A percentile compares a stretch with the other conserved stretches of the same genome.
Conservation (phyloP, 495 filamentous ascomycete genomes). For the Daldinia bambusicola region DNA sequence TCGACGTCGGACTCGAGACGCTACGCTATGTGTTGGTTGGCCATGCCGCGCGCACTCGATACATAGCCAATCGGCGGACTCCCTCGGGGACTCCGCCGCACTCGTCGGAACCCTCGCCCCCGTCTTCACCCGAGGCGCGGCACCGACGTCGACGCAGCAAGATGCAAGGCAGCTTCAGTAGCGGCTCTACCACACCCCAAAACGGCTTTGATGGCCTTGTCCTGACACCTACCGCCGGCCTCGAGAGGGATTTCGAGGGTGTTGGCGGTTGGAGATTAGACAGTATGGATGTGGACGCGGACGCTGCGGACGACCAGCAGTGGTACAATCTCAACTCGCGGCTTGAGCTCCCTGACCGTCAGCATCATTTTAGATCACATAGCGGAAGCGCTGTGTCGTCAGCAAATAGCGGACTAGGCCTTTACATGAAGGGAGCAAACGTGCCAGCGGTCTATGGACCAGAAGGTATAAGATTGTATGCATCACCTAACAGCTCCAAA, state of each 20-base stretch:
- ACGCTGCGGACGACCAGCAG: slow-evolving; percentile 66
- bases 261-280: slow-evolving; percentile 78
- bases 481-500: slow-evolving; percentile 51
- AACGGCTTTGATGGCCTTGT: slow-evolving; percentile 48
- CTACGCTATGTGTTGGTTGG: slow-evolving; percentile 44
- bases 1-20: slow-evolving; percentile 69
- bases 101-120: slow-evolving; percentile 19
- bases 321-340: slow-evolving; percentile 82
- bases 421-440: slow-evolving; percentile 43
- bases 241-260: slow-evolving; percentile 83
- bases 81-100: slow-evolving; percentile 11
- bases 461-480: slow-evolving; percentile 34
- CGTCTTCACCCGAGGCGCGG: slow-evolving; percentile 40
- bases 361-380: slow-evolving; percentile 52
- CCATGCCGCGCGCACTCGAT: slow-evolving; percentile 38
- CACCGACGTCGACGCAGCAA: slow-evolving; percentile 50
- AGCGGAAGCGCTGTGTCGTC: slow-evolving; percentile 46
- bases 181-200: slow-evolving; percentile 50
- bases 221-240: slow-evolving; percentile 54
- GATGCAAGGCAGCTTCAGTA: slow-evolving; percentile 50
- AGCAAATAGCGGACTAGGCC: slow-evolving; percentile 39
- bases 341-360: slow-evolving; percentile 68
- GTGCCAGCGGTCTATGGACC: slow-evolving; percentile 27
- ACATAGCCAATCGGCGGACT: slow-evolving; percentile 30
- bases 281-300: slow-evolving; percentile 55